Conservation (phyloP, 352 stramenopile species). For the Phytopythium boreale region DNA sequence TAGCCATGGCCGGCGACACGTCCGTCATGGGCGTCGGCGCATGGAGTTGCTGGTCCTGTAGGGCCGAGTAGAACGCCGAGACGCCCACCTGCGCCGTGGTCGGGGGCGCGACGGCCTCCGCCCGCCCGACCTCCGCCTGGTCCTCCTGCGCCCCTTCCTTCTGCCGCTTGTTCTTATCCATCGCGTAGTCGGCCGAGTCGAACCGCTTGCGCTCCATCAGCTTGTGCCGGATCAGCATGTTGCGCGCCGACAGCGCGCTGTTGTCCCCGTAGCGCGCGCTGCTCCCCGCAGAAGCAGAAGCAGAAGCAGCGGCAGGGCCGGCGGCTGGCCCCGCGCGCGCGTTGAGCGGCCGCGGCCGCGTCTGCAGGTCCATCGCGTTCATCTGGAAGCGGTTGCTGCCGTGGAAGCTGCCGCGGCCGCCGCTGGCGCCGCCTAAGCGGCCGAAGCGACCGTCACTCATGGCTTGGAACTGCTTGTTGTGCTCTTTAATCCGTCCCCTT, state of each 20-base stretch:
- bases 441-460: conserved; percentile 1
- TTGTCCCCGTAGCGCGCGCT: conserved; percentile 15
- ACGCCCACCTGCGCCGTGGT: conserved; percentile 34
- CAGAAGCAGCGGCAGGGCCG: background rate
- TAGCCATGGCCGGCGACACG: no score
- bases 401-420: conserved; percentile 23
- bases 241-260: conserved; percentile 67
- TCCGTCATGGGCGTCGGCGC: background rate
- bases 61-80: conserved; percentile 38
- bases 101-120: background rate
- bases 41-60: conserved; percentile 22
- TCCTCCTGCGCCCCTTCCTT: conserved; percentile 10
- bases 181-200: conserved; percentile 82
- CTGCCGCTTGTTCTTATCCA: conserved; percentile 39
- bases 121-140: no score
- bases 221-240: conserved; percentile 72
- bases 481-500: no score
- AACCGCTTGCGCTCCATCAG: conserved; percentile 77
- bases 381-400: conserved; percentile 39
- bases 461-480: background rate
- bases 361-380: conserved; percentile 50
- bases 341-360: conserved; percentile 19
- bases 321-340: conserved; percentile 7
- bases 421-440: conserved; percentile 10
- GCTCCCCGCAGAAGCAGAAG: background rate